phyloP scores from a whole-genome alignment of 495 filamentous ascomycete genomes.

The Sporormia fimetaria region DNA sequence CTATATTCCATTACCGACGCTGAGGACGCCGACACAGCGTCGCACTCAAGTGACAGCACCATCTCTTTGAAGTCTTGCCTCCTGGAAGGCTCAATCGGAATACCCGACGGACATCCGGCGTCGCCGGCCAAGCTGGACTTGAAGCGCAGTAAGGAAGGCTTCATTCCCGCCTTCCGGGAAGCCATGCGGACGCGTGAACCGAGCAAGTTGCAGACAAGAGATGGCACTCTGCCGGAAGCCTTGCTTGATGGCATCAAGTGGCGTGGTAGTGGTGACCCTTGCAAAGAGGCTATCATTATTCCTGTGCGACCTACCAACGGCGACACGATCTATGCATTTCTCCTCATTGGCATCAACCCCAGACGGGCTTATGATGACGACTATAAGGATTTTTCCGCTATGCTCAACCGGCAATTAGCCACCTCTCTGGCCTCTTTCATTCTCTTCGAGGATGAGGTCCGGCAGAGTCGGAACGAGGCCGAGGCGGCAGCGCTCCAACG shows the following conservation, averaged over 20 bases:
- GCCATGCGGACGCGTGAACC: slow-evolving; percentile 17
- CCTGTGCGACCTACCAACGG: slow-evolving; percentile 30
- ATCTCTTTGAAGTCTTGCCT: slow-evolving; percentile 13
- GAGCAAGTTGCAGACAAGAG: slow-evolving; percentile 10
- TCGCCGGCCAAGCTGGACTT: slow-evolving; percentile 17
- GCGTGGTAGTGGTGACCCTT: slow-evolving; percentile 31
- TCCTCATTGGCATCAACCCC: slow-evolving; percentile 38
- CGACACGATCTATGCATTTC: slow-evolving; percentile 34
- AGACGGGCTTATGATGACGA: slow-evolving; percentile 34
- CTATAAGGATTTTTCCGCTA: slow-evolving; percentile 23
- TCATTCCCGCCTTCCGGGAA: slow-evolving; percentile 20
- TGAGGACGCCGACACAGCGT: slow-evolving; percentile 15
- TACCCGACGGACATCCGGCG: slow-evolving; percentile 16
- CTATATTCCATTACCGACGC: slow-evolving; percentile 27
- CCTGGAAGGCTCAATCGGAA: slow-evolving; percentile 21
- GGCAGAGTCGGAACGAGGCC: slow-evolving; percentile 7
- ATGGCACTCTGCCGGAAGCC: slow-evolving; percentile 15
- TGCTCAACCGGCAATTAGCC: slow-evolving; percentile 20
- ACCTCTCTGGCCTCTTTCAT: slow-evolving; percentile 23
- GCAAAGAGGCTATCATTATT: slow-evolving; percentile 29
- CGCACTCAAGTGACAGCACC: slow-evolving; percentile 13
- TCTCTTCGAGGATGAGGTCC: slow-evolving; percentile 23
- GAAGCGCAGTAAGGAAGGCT: slow-evolving; percentile 18
- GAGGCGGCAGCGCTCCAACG: slow-evolving; percentile 14
- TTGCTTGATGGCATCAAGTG: slow-evolving; percentile 33